A percentile compares a stretch with the other conserved stretches of the same genome.
These are phyloP conservation scores for Apiosordaria backusii DNA, from an alignment of 495 filamentous ascomycete species.

Conservation along the genomic window DNA sequence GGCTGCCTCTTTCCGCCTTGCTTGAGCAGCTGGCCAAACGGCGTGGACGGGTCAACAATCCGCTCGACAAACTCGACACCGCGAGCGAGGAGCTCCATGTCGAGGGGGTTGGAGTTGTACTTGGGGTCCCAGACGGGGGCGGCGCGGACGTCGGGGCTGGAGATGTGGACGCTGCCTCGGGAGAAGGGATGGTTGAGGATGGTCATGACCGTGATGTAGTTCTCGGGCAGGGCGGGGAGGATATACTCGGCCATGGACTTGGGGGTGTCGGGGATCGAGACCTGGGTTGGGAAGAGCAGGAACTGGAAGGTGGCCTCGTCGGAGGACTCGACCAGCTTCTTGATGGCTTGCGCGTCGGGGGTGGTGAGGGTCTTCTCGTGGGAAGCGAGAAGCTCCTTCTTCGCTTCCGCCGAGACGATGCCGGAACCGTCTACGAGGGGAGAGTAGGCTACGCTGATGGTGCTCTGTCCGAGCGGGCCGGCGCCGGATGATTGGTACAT, in stretches of 20 bases:
- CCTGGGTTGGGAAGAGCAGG: constrained; percentile 38
- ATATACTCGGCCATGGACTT: constrained; percentile 37
- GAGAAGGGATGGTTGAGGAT: constrained; percentile 52
- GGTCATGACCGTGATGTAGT: constrained; percentile 40
- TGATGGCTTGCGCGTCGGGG: constrained; percentile 16
- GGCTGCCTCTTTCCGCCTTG: constrained; percentile 28
- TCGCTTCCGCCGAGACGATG: constrained; percentile 25
- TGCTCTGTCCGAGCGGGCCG: constrained; percentile 40
- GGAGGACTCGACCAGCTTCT: constrained; percentile 30
- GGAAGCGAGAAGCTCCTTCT: constrained; percentile 27
- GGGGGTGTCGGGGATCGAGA: constrained; percentile 32
- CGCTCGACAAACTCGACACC: constrained; percentile 45
- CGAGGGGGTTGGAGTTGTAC: constrained; percentile 52
- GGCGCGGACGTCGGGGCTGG: constrained; percentile 31
- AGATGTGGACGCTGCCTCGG: constrained; percentile 57
- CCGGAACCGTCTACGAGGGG: constrained; percentile 41
- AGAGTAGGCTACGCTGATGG: constrained; percentile 41
- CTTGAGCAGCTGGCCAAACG: constrained; percentile 38
- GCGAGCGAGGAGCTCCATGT: constrained; percentile 48
- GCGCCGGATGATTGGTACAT: constrained; percentile 32
- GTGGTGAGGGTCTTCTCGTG: constrained; percentile 19
- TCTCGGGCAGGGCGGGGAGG: constrained; percentile 31
- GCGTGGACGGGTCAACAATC: constrained; percentile 37
- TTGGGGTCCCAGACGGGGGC: constrained; percentile 51
- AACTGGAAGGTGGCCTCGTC: constrained; percentile 37